Evolutionary conservation across 768 basidiomycete species (phyloP), one percentile per base, ranked within the genome.

Genomic region (Boletellus ananiceps): DNA sequence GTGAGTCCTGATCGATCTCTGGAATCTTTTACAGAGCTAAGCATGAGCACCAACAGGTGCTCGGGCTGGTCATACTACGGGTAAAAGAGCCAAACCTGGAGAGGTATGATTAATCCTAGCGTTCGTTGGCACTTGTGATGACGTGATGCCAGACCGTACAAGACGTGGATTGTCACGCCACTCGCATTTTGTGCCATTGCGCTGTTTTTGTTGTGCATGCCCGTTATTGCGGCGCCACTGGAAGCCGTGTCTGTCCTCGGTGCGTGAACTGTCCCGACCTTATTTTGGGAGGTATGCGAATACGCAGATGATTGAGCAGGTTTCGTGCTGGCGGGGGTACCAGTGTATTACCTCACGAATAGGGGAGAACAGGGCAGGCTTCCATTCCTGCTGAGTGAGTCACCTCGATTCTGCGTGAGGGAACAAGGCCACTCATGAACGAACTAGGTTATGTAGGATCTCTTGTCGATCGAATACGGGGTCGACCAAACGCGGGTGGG

Each of bases 61-160:
- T 96, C 25, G 93, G 93, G 2, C 72, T 97, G 14, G 77, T 98
- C 1, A 84, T 96, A 46, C 70, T 98, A 32, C 81, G 95, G 27
- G 71, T 95, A 9, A 93, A 91, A 63, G 95, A 99, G 65, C 95
- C 95, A 0, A 77, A 82, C 57, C 74, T 99, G 11, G 84, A 93
- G 61, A 79, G 91, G 89, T 82, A 48, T 47, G 69, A 23, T 32
- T 8, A 19, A 13, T 1, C 18, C 11, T 14, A 27, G n/a, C 9
- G 8, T 40, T 36, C 21, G 11, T 39, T 12, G 25, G 14, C 39
- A 12, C 11, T 37, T 34, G 41, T 36, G 40, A 25, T 43, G 43
- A 47, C 27, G 47, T 15, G 19, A 45, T 25, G 16, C 4, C n/a
- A 89, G 93, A 49, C 95, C 95, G 2, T 98, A 98, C 65, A 88